These are phyloP conservation scores for Rhamnella rubrinervis DNA, from an alignment of 331 rosid genomes.

Conservation along the genomic window DNA sequence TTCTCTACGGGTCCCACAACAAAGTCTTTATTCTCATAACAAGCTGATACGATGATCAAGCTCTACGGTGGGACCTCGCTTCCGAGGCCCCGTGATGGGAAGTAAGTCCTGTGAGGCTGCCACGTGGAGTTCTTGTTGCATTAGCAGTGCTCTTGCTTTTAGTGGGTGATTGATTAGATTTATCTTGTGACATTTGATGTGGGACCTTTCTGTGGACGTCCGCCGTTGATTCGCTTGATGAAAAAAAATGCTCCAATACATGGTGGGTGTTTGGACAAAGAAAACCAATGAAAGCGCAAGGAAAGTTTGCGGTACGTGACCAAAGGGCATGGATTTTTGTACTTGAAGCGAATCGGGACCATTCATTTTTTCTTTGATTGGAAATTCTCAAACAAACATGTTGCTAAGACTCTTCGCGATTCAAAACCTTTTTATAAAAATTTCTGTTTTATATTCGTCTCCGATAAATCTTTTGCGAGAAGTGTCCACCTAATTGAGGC, in stretches of 20 bases:
- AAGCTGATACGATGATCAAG: conserved; percentile 37
- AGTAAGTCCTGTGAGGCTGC: neutral
- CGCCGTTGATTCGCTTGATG: conserved; percentile 23
- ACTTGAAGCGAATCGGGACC: no score
- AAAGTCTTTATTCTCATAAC: conserved; percentile 24
- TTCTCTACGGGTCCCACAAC: conserved; percentile 22
- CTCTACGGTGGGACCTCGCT: conserved; percentile 26
- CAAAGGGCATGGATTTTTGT: neutral
- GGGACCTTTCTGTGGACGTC: conserved; percentile 17
- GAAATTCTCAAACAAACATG: no score
- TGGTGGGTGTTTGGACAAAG: neutral
- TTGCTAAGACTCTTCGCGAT: no score
- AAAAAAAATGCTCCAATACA: neutral
- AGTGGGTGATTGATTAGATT: conserved; percentile 26
- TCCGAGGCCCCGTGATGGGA: conserved; percentile 21
- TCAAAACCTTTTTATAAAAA: no score
- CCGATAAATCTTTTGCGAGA: no score
- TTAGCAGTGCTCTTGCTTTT: neutral
- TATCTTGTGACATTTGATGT: conserved; percentile 17
- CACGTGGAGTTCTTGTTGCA: conserved; percentile 22
- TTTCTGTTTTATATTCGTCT: no score
- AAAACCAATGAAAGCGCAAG: neutral
- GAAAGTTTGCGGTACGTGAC: neutral
- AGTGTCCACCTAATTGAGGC: no score
- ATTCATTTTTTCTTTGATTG: no score